Conservation (phyloP, 306 rosid species). For the Pterocarpus macrocarpus region DNA sequence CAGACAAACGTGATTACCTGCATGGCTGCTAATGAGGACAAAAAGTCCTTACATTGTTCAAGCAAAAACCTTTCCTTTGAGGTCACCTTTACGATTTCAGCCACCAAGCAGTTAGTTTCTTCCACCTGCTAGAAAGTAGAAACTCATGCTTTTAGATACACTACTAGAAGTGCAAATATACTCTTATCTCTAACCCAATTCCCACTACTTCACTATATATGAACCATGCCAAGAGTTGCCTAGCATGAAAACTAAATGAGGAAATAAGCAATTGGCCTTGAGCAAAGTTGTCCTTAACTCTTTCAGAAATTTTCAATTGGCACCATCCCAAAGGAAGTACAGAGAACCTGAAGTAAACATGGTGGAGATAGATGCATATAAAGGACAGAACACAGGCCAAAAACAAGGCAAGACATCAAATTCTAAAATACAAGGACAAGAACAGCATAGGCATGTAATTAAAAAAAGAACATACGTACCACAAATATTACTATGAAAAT, state of each 20-base stretch:
- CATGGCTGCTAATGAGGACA: slow-evolving; percentile 79
- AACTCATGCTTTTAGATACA: slow-evolving; percentile 43
- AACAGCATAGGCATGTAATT: no score
- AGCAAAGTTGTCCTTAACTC: slow-evolving; percentile 30
- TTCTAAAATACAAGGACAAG: not conserved
- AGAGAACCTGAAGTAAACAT: not conserved
- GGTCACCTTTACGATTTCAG: slow-evolving; percentile 81
- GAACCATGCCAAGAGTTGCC: slow-evolving; percentile 17
- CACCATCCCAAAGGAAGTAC: slow-evolving; percentile 5
- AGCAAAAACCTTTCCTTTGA: slow-evolving; percentile 78
- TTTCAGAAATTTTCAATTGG: slow-evolving; percentile 12
- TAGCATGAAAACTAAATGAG: slow-evolving; percentile 30
- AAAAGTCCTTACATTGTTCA: slow-evolving; percentile 82
- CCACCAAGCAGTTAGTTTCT: slow-evolving; percentile 80
- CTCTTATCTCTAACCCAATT: slow-evolving; percentile 26
- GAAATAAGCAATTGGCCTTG: slow-evolving; percentile 5
- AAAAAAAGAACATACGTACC: not conserved
- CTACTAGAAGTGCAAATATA: slow-evolving; percentile 31
- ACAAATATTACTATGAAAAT: not conserved
- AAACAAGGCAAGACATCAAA: slow-evolving; percentile 16
- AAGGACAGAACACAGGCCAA: not conserved
- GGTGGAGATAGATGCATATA: not conserved
- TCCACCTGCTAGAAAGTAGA: slow-evolving; percentile 65
- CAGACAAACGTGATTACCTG: slow-evolving; percentile 60
- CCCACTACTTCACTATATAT: slow-evolving; percentile 16